Evolutionary conservation across 2,329 filamentous ascomycete species (phyloP), one percentile per base, ranked within the genome.

Genomic region (Thelonectria rubi): DNA sequence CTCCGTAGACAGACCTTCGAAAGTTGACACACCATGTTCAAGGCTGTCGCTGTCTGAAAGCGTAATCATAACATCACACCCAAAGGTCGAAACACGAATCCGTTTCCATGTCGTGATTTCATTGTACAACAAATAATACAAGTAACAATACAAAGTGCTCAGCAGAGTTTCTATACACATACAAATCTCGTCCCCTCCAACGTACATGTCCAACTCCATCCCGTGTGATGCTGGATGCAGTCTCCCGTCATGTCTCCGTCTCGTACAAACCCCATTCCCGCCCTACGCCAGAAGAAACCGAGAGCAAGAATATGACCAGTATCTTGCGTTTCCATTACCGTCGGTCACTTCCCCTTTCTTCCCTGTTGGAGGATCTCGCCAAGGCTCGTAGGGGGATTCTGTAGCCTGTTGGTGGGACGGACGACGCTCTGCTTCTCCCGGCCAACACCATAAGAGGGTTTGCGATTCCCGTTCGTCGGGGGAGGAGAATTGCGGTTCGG

Each of bases 121-220:
- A 30, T 30, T 30, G 26, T 30, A 30, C 26, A 30, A 6, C 26
- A 18, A 24, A n/a, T 37, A 26, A 58, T 57, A 62, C 49, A 62
- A 18, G 14, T 32, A 42, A 48, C 37, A 50, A 54, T 12, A 45
- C 20, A 18, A 21, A 17, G 26, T 30, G 26, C 26, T 30, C 26
- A 30, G 4, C 26, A 30, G 26, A 30, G 26, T 30, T 30, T 30
- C 8, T 30, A 24, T 30, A 30, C 26, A 30, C 26, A 30, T 30
- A 5, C 26, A 9, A 30, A 30, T 61, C 53, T 46, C 58, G 42
- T 50, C 51, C 32, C 42, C 20, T 20, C 55, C 30, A 37, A 17
- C 34, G 12, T 46, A 48, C 55, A 40, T 42, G 21, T 30, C 21
- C 45, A 24, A 26, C 15, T 30, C 42, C 17, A 14, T 47, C 6